Conservation (phyloP, 2,329 filamentous ascomycete genomes). For the Fonsecaea multimorphosa region DNA sequence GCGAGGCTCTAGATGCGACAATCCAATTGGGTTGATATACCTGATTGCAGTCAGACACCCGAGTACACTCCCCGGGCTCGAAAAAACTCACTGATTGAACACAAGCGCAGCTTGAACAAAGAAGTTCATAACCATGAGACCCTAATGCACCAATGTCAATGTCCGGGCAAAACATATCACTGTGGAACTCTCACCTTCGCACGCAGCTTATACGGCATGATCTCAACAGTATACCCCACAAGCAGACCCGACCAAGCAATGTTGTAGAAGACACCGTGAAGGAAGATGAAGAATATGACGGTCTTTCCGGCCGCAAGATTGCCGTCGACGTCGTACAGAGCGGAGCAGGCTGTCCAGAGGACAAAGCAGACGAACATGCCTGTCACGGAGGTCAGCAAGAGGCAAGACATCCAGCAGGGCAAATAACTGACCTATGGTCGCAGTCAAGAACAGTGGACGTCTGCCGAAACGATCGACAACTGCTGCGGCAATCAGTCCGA, state of each 20-base stretch:
- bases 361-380: slow-evolving; percentile 51
- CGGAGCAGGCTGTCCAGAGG: slow-evolving; percentile 51
- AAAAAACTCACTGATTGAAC: slow-evolving; percentile 23
- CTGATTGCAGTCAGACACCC: slow-evolving; percentile 43
- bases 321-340: slow-evolving; percentile 44
- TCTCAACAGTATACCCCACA: slow-evolving; percentile 53
- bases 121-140: slow-evolving; percentile 39
- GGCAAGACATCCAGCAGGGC: too few relatives aligned
- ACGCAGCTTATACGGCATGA: slow-evolving; percentile 57
- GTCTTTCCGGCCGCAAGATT: slow-evolving; percentile 46
- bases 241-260: slow-evolving; percentile 47
- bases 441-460: slow-evolving; percentile 61
- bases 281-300: slow-evolving; percentile 48
- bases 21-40: slow-evolving; percentile 39
- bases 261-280: slow-evolving; percentile 51
- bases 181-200: slow-evolving; percentile 44
- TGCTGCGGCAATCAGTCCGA: slow-evolving; percentile 63
- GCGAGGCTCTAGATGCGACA: slow-evolving; percentile 25
- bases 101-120: slow-evolving; percentile 32
- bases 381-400: slow-evolving; percentile 43
- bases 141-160: slow-evolving; percentile 33
- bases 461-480: slow-evolving; percentile 63
- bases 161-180: neutral
- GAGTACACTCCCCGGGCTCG: neutral
- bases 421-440: slow-evolving; percentile 41